Base-by-base conservation (phyloP, 139 green algal species). In the Coelastrella sp. region DNA sequence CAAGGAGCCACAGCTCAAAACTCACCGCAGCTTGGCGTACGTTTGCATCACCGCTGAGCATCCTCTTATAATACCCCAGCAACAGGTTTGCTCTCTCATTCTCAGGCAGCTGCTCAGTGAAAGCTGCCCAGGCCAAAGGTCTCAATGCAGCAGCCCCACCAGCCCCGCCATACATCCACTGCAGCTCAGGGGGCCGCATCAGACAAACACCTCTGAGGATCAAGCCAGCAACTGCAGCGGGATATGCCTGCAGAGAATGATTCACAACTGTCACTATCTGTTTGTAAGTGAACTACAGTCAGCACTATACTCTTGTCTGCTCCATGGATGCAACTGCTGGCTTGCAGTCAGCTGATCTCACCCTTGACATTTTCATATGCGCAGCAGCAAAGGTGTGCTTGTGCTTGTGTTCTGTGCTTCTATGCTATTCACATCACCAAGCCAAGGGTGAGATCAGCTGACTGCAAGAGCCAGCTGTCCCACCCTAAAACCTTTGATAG, bases 151-250 rank as follows among this genome's bases (percentile, higher is more conserved):
- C 85, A 2, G 80, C 90, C 9, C 90, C 92, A 11, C 89, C 87
- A 0, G n/a, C n/a, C n/a, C n/a, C n/a, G n/a, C 87, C 64, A 77
- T 92, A 95, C 79, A 96, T 91, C 94, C 94, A 97, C 21, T 91
- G 60, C 3, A 97, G 87, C 68, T 97, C 94, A 2, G n/a, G 34
- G 2, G 80, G 84, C 9, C 91, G 81, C 90, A 97, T 93, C 13
- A 92, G 63, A 86, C 94, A 97, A n/a, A 96, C 86, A 7, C 91
- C 94, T 1, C 94, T 87, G 69, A 96, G 88, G 15, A 97, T 51
- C 7, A 95, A 62, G 2, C 73, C 90, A 1, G 74, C 34, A 19
- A 95, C 89, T 41, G 89, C 78, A 51, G 74, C 30, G 8, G 90
- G 85, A 40, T 93, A 88, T 35, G 60, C 40, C 2, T 76, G 67